These are phyloP conservation scores for Kodamaea hsintzibuensis DNA, from an alignment of 805 yeast genomes.

Conservation along the genomic window DNA sequence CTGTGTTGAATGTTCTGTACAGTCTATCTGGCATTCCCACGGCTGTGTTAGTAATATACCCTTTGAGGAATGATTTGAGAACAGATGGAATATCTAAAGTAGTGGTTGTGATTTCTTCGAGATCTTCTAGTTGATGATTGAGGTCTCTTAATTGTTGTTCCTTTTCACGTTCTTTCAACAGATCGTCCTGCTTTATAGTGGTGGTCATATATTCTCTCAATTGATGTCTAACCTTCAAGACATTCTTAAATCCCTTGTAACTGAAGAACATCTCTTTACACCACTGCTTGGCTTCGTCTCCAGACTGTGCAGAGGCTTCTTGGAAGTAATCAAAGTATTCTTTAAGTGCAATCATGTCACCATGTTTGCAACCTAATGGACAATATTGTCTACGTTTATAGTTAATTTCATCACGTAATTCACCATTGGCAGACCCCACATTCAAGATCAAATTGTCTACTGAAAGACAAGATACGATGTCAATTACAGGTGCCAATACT, in stretches of 20 bases:
- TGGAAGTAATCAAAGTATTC: slow-evolving; percentile 66
- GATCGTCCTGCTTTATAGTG: slow-evolving; percentile 44
- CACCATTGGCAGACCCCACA: slow-evolving; percentile 61
- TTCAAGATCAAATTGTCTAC: slow-evolving; percentile 85
- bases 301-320: slow-evolving; percentile 27
- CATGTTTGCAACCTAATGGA: slow-evolving; percentile 68
- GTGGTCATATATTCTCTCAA: slow-evolving; percentile 64
- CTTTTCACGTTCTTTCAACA: slow-evolving; percentile 25
- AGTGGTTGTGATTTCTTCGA: slow-evolving; percentile 25
- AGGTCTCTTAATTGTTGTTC: slow-evolving; percentile 27
- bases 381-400: slow-evolving; percentile 69
- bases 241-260: slow-evolving; percentile 78
- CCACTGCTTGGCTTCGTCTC: slow-evolving; percentile 72
- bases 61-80: slow-evolving; percentile 77
- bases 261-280: slow-evolving; percentile 77
- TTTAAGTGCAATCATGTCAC: slow-evolving; percentile 81
- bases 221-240: slow-evolving; percentile 72
- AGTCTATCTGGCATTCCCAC: slow-evolving; percentile 94
- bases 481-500: slow-evolving; percentile 69
- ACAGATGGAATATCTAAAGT: slow-evolving; percentile 56
- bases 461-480: slow-evolving; percentile 88
- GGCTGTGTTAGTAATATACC: slow-evolving; percentile 87
- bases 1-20: slow-evolving; percentile 79
- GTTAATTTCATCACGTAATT: slow-evolving; percentile 80
- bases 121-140: slow-evolving; percentile 27